Conservation (phyloP, 2,329 filamentous ascomycete genomes). For the Amauroascus niger region DNA sequence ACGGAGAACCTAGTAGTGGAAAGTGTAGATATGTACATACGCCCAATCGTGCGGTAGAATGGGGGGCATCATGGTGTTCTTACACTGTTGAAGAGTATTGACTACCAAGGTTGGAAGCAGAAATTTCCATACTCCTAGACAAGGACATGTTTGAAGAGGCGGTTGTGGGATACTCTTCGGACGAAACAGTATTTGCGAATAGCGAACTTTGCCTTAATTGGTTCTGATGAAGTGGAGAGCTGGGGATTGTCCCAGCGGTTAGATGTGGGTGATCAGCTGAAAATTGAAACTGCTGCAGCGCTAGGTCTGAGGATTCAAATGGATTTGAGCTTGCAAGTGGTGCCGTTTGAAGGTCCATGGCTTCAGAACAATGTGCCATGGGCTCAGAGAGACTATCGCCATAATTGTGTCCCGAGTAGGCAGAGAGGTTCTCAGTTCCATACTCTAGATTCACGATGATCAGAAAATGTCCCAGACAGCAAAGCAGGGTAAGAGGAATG, state of each 20-base stretch:
- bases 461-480: neutral
- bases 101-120: neutral
- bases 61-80: neutral
- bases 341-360: neutral
- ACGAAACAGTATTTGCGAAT: neutral
- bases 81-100: slow-evolving; percentile 6
- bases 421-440: slow-evolving; percentile 2
- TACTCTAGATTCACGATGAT: slow-evolving; percentile 10
- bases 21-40: neutral
- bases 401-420: slow-evolving; percentile 2
- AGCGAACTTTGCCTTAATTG: neutral
- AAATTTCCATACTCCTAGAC: neutral
- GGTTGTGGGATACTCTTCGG: neutral
- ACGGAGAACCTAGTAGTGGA: neutral
- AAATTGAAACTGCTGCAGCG: slow-evolving; percentile 10
- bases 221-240: slow-evolving; percentile 1
- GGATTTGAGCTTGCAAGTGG: slow-evolving; percentile 5
- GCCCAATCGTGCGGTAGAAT: neutral
- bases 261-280: neutral
- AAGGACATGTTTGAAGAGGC: neutral
- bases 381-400: slow-evolving; percentile 1
- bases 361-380: slow-evolving; percentile 3
- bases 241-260: neutral
- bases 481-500: neutral
- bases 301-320: neutral